Base-by-base conservation (phyloP, 257 asterid species). In the Solanum lycopersicoides region DNA sequence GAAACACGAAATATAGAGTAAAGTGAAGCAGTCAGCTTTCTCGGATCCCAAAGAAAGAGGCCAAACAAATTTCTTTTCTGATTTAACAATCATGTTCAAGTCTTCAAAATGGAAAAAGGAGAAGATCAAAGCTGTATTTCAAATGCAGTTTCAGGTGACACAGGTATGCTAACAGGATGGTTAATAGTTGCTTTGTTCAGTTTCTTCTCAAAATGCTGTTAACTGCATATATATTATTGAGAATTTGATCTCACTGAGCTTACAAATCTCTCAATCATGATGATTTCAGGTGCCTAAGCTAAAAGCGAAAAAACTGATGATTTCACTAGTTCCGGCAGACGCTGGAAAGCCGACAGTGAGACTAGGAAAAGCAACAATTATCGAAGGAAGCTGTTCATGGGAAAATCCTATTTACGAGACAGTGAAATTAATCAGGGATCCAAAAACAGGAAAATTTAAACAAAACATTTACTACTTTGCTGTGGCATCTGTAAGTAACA, bases 351-450 rank as follows among this genome's bases (percentile, higher is more conserved):
- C 98, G 35, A 93, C 99, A 1, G 95, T 92, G 50, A 92, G 95
- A 89, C 90, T 96, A 86, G 88, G 97, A 45, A 96, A 95, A 92
- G 88, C 94, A 79, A 90, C 95, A 21, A 94, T 96, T 86, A 16
- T 89, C 1, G 98, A 96, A 86, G 99, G 99, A 79, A 88, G 88
- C 92, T 96, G 99, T 91, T 91, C 88, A 86, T 96, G 99, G 99
- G 98, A 93, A 80, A 92, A 87, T 88, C 97, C 98, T n/a, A 90
- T 96, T 0, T 94, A 88, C 39, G 98, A 95, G 91, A 94, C 98
- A 18, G 95, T 96, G 13, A 95, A 95, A 85, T 76, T 96, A 87
- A 89, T 92, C 83, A 92, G 90, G 92, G 98, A 96, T 92, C 89
- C 89, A 7, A 94, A 94, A 90, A 88, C 98, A 60, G 99, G 98